phyloP scores from a whole-genome alignment of 331 rosid species.

The Pyrus hybrid region DNA sequence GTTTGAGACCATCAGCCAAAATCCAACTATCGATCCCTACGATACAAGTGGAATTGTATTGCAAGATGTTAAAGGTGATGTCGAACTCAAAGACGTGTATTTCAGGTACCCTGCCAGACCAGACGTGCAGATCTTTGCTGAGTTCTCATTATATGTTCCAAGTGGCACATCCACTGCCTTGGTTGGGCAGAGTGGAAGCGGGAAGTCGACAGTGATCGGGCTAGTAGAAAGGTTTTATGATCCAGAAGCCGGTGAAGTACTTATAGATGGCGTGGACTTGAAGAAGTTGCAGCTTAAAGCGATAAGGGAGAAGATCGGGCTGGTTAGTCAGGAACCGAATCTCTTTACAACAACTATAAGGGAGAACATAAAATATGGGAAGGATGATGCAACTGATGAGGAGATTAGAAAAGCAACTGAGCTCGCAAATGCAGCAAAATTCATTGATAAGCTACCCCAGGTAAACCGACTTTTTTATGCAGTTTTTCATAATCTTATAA shows the following conservation, averaged over 20 bases:
- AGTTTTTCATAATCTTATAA: not conserved
- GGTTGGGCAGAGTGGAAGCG: slow-evolving; percentile 96
- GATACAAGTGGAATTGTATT: slow-evolving; percentile 50
- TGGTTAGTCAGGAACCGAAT: slow-evolving; percentile 85
- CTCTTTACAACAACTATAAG: slow-evolving; percentile 54
- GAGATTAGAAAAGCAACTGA: slow-evolving; percentile 41
- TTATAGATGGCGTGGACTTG: slow-evolving; percentile 70
- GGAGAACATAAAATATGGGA: slow-evolving; percentile 73
- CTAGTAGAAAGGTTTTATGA: slow-evolving; percentile 87
- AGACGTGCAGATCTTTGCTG: slow-evolving; percentile 66
- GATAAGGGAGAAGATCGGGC: slow-evolving; percentile 78
- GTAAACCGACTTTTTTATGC: slow-evolving; percentile 8
- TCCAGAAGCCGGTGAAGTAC: slow-evolving; percentile 75
- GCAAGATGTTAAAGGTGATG: slow-evolving; percentile 61
- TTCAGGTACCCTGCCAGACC: slow-evolving; percentile 83
- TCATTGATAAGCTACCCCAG: slow-evolving; percentile 45
- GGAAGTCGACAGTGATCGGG: slow-evolving; percentile 76
- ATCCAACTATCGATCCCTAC: slow-evolving; percentile 59
- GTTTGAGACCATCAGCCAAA: slow-evolving; percentile 70
- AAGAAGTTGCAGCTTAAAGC: slow-evolving; percentile 49
- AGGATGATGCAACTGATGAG: slow-evolving; percentile 57
- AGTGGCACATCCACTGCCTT: slow-evolving; percentile 71
- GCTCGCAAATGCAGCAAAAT: slow-evolving; percentile 64
- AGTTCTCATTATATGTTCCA: slow-evolving; percentile 60
- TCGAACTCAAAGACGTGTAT: slow-evolving; percentile 67